These are phyloP conservation scores for Piloderma croceum DNA, from an alignment of 768 basidiomycete species.

Conservation along the genomic window DNA sequence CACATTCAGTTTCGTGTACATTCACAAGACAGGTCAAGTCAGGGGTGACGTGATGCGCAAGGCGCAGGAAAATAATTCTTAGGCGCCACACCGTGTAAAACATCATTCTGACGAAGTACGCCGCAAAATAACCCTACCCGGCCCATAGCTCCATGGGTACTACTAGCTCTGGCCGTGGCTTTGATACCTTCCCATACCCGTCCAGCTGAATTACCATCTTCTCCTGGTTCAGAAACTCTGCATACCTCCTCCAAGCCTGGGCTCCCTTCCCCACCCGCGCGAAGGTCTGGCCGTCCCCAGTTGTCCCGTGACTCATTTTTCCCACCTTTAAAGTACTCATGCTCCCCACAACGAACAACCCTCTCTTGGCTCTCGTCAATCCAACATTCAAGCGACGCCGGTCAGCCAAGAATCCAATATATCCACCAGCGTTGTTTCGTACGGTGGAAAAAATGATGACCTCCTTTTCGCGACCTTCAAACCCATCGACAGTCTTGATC, in stretches of 20 bases:
- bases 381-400: slow-evolving; percentile 84
- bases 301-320: slow-evolving; percentile 23
- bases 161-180: neutral
- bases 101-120: no score
- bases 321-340: slow-evolving; percentile 56
- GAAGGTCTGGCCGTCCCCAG: slow-evolving; percentile 7
- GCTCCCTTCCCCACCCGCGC: slow-evolving; percentile 35
- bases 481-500: slow-evolving; percentile 91
- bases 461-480: slow-evolving; percentile 91
- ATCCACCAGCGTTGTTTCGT: slow-evolving; percentile 68
- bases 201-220: slow-evolving; percentile 47
- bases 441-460: slow-evolving; percentile 91
- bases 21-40: neutral
- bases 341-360: slow-evolving; percentile 77
- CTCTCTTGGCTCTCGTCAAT: slow-evolving; percentile 81
- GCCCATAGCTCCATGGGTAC: no score
- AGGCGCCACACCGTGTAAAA: no score
- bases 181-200: slow-evolving; percentile 27
- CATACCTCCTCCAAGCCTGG: slow-evolving; percentile 59
- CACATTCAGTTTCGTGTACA: neutral
- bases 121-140: no score
- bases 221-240: slow-evolving; percentile 45
- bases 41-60: neutral
- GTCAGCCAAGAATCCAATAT: slow-evolving; percentile 88
- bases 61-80: no score